Evolutionary conservation across 1,284 basidiomycete genomes (phyloP), one percentile per base, ranked within the genome.

Genomic region (Dichomitus squalens): DNA sequence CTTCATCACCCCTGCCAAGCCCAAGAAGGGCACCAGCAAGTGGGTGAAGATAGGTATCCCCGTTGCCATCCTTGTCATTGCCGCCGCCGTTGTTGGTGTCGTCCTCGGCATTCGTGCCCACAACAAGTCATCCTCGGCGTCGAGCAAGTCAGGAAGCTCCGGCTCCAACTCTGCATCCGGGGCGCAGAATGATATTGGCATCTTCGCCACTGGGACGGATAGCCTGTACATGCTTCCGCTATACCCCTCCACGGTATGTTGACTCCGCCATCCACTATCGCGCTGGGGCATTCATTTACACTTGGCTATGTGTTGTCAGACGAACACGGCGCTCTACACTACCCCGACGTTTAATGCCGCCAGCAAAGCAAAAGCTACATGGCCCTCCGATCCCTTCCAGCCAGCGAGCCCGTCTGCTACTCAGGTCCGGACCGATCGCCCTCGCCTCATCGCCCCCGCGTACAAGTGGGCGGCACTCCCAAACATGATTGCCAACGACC

Each of bases 391-490:
- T 68, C 70, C 88, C 21, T 91, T 88, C 74, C 70, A 85, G 53
- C 87, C 92, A 9, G 73, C 82, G 20, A 84, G 72, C 61, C 84
- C 87, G 9, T 73, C 75, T 48, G 79, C 83, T 14, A 85, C 86
- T 33, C 76, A 72, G 52, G 79, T 90, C 43, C 90, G 95, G 54
- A 70, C 86, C 7, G 87, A 92, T 66, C 93, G 96, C 65, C 96
- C 96, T 21, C 90, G 93, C 60, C 81, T 99, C 61, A 91, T 98
- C 64, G 96, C 96, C 16, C 93, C 96, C 11, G 68, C 82, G 14
- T 96, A 95, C 81, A 95, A 95, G 75, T 98, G 97, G 96, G 76
- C 84, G 27, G 93, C 88, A 23, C 83, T 99, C 35, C 86, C 87
- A 11, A 68, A 70, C n/a, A 80, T 96, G 65, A 98, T 98, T 68